Evolutionary conservation across 169 alveolate species (phyloP).

Genomic region (Eimeria falciformis): DNA sequence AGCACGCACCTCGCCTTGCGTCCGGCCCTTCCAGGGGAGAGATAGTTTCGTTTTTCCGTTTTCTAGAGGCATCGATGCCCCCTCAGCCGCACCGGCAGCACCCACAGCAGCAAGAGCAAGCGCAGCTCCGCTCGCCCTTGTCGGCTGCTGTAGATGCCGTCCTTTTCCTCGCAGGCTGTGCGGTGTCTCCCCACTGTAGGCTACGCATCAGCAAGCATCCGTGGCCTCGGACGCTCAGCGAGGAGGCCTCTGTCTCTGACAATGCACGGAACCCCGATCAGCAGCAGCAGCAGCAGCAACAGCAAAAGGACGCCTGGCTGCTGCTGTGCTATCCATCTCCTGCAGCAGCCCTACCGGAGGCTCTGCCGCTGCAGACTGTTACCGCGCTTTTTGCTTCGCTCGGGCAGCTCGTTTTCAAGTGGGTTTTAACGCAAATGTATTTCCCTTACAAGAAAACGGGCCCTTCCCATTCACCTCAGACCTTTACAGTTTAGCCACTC

Average conservation of each 20-base stretch:
- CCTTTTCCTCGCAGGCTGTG: conserved; percentile 37
- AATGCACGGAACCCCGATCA: background rate
- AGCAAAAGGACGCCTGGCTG: conserved; percentile 14
- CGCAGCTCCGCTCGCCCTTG: background rate
- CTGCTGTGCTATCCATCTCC: conserved; percentile 34
- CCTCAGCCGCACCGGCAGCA: conserved; percentile 41
- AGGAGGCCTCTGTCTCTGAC: background rate
- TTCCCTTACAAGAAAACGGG: no score
- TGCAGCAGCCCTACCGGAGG: background rate
- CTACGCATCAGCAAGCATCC: background rate
- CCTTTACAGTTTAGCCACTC: no score
- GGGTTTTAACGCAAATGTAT: no score
- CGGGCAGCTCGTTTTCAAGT: conserved; percentile 36
- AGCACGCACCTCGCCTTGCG: background rate
- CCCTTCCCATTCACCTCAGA: no score
- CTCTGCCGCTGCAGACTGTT: conserved; percentile 8
- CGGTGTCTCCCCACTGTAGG: conserved; percentile 47
- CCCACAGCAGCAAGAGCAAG: conserved; percentile 11
- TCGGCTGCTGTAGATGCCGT: conserved; percentile 41
- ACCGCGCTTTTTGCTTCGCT: conserved; percentile 2
- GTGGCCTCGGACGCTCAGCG: background rate
- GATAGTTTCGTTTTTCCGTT: conserved; percentile 9
- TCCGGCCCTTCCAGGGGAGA: conserved; percentile 29
- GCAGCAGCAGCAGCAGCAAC: background rate
- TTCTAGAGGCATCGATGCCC: background rate